Evolutionary conservation across 805 yeast genomes (phyloP), one percentile per base, ranked within the genome.

Genomic region (Yarrowia keelungensis): DNA sequence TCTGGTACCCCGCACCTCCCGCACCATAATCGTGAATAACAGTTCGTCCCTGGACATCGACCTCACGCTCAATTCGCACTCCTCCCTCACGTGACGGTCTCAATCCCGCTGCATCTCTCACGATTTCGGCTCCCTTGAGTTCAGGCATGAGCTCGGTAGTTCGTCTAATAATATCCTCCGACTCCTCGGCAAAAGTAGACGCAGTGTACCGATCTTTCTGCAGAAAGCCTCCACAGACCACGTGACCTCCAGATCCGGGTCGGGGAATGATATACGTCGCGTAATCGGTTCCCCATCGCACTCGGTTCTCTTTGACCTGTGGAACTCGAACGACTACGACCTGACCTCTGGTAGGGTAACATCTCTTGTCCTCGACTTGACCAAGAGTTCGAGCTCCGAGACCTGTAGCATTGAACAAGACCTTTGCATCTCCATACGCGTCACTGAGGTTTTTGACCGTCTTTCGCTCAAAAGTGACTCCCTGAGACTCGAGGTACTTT

Each of bases 61-160:
- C 70, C 72, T 88, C 89, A 51, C 77, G 76, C 74, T 89, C 95
- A 51, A 91, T 84, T 66, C 96, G 81, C 7, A 85, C 87, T 5
- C 96, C 96, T 14, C 93, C 95, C 49, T 84, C 82, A 74, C 96
- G 83, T 46, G 88, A 81, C 7, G 97, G 97, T 71, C 97, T 83
- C 54, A 89, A 80, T 0, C 96, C 97, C 8, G 92, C 87, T 0
- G 85, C 90, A 47, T 85, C 87, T 67, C 90, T 82, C 11, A 89
- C 64, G 36, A 91, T 81, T 71, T 87, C 89, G 9, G 75, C 75
- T 12, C 77, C 72, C 36, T 67, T 71, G 26, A 89, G 81, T 69
- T 84, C 75, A 4, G 81, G 81, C 59, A 75, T 70, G 77, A 42
- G 90, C 35, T 75, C 80, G 0, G 86, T 82, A 0, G 91, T 85